A percentile compares a stretch with the other conserved stretches of the same genome.
Conservation (phyloP, 768 basidiomycete species). For the Podaxis sp. region DNA sequence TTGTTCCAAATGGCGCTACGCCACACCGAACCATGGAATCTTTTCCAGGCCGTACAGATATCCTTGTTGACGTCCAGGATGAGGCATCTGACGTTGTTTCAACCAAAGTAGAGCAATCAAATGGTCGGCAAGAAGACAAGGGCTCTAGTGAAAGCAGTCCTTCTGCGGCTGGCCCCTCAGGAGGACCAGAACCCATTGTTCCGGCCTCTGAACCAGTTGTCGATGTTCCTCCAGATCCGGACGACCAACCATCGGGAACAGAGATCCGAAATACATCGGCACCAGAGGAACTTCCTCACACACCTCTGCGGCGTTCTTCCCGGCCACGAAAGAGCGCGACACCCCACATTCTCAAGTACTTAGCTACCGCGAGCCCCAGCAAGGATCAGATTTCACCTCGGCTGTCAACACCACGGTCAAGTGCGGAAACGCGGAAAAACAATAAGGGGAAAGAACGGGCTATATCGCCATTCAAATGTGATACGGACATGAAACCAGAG, state of each 20-base stretch:
- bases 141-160: not conserved
- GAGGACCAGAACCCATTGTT: not conserved
- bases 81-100: not conserved
- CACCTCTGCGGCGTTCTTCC: constrained; percentile 38
- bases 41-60: not conserved
- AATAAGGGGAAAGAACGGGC: constrained; percentile 19
- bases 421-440: constrained; percentile 24
- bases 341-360: constrained; percentile 22
- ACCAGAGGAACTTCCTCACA: constrained; percentile 19
- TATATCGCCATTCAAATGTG: not conserved
- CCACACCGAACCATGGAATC: not conserved
- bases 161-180: not conserved
- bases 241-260: not conserved
- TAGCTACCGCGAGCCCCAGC: constrained; percentile 17
- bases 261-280: not conserved
- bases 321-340: constrained; percentile 37
- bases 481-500: not conserved
- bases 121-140: not conserved
- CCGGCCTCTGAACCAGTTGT: not conserved
- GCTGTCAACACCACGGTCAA: constrained; percentile 17
- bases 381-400: not conserved
- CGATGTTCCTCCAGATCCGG: not conserved
- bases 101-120: no score
- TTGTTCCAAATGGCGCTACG: no score
- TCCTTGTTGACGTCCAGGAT: constrained; percentile 11